These are phyloP conservation scores for Harringtonia aguacate DNA, from an alignment of 2,329 filamentous ascomycete species.

Conservation along the genomic window DNA sequence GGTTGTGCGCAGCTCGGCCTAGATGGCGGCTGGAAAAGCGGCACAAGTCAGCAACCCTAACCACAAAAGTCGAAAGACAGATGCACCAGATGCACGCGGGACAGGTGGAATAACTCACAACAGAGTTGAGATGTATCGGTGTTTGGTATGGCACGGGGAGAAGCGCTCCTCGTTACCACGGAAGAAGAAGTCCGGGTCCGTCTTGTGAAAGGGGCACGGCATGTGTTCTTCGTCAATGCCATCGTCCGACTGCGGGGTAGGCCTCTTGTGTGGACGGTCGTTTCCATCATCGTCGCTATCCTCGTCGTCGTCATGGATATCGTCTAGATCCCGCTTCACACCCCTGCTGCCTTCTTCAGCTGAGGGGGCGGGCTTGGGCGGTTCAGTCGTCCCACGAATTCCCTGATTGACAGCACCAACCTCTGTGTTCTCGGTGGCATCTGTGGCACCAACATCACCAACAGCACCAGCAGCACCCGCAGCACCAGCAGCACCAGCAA, in stretches of 20 bases:
- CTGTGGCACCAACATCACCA: too few species aligned
- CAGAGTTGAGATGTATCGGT: conserved; percentile 22
- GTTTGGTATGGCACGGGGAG: conserved; percentile 20
- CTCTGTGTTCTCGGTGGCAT: too few species aligned
- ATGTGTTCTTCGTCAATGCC: conserved; percentile 17
- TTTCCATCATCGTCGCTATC: not conserved
- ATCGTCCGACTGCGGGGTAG: conserved; percentile 1
- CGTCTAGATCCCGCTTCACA: not conserved
- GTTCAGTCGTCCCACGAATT: too few species aligned
- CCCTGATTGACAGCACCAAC: too few species aligned
- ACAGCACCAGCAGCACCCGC: too few species aligned
- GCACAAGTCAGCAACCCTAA: not conserved
- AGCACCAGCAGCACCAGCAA: too few species aligned
- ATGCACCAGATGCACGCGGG: too few species aligned
- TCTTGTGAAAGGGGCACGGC: conserved; percentile 12
- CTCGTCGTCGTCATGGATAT: not conserved
- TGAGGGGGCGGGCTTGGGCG: too few species aligned
- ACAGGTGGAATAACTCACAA: conserved; percentile 16
- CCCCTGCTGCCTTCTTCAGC: not conserved
- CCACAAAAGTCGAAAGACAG: too few species aligned
- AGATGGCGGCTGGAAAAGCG: conserved; percentile 21
- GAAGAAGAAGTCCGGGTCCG: conserved; percentile 14
- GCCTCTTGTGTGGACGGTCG: conserved; percentile 1
- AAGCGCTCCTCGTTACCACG: conserved; percentile 17
- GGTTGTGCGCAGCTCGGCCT: conserved; percentile 19